Base-by-base conservation (phyloP, 352 stramenopile genomes). In the Phytophthora vignae region DNA sequence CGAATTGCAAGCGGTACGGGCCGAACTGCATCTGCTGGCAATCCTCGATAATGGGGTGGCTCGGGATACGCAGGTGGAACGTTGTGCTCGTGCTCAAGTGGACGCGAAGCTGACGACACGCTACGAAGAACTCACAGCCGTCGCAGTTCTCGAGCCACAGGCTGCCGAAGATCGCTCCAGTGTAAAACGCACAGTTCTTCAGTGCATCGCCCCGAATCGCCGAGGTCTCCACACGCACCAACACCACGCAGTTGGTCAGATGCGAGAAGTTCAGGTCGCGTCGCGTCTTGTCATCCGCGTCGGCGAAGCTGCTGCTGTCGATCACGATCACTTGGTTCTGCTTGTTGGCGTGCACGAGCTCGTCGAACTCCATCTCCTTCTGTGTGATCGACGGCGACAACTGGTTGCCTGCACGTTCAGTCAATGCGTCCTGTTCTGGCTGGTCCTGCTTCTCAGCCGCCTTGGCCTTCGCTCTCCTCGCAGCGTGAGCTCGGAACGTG, bases 41-140 rank as follows among this genome's bases (percentile, higher is more conserved):
- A 73, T 97, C 89, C 62, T 98, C 92, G 58, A 98, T 97, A 78
- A 98, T 97, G 52, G 92, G 92, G 48, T 96, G 88, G 57, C 90
- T 97, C 33, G 69, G 64, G 22, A 96, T 93, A 9, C 90, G 88
- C 44, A 97, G 66, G 69, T 94, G 87, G 50, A 98, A 97, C 15
- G 72, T 84, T 36, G 87, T 93, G 17, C 59, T 63, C 27, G 67
- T 76, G 62, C 82, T 96, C 33, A 85, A 71, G 60, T 98, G 92
- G 53, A 98, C 90, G 22, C 92, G 87, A 19, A 98, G 77, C 76
- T 98, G 91, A 3, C 92, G 85, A 29, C 87, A 93, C 8, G 91
- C 90, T 3, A 94, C 78, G 52, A 92, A 85, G 59, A 98, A 91
- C n/a, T 89, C 82, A 58, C 89, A 96, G 27, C 79, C 63, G 25